Conservation (phyloP, 2,329 filamentous ascomycete genomes). For the Cladophialophora bantiana region DNA sequence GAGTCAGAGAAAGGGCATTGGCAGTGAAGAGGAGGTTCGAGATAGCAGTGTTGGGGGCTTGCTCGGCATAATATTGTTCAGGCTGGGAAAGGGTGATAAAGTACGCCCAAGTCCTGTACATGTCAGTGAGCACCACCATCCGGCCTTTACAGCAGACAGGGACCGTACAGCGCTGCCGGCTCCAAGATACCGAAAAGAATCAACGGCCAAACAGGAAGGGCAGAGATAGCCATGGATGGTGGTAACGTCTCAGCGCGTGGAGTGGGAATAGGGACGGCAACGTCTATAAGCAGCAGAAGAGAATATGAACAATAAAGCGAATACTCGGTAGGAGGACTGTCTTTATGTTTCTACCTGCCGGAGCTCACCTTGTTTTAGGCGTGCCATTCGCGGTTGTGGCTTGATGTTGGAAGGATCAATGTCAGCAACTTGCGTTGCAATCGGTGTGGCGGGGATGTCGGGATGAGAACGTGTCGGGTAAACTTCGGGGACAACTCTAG, state of each 20-base stretch:
- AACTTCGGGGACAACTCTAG: not conserved
- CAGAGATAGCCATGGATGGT: constrained; percentile 60
- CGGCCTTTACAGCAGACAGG: not conserved
- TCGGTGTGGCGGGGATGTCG: not conserved
- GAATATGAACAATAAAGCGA: not conserved
- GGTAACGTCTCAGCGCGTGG: too few relatives aligned
- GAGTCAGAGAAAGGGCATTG: constrained; percentile 63
- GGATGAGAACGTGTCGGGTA: not conserved
- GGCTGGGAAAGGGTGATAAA: constrained; percentile 61
- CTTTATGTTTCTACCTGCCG: not conserved
- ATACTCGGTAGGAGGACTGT: not conserved
- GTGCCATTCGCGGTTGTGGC: not conserved
- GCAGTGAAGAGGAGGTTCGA: constrained; percentile 48
- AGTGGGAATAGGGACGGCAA: not conserved
- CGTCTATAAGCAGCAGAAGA: not conserved
- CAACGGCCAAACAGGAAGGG: constrained; percentile 69
- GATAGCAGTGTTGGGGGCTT: constrained; percentile 57
- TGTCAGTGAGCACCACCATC: constrained; percentile 2
- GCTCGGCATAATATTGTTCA: constrained; percentile 69
- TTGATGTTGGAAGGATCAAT: not conserved
- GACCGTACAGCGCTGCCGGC: constrained; percentile 69
- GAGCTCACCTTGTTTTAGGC: not conserved
- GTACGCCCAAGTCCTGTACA: constrained; percentile 63
- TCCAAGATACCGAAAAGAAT: constrained; percentile 73
- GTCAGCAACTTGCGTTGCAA: constrained; percentile 1